Conservation (phyloP, 805 yeast genomes). For the Ogataea salicorniae region DNA sequence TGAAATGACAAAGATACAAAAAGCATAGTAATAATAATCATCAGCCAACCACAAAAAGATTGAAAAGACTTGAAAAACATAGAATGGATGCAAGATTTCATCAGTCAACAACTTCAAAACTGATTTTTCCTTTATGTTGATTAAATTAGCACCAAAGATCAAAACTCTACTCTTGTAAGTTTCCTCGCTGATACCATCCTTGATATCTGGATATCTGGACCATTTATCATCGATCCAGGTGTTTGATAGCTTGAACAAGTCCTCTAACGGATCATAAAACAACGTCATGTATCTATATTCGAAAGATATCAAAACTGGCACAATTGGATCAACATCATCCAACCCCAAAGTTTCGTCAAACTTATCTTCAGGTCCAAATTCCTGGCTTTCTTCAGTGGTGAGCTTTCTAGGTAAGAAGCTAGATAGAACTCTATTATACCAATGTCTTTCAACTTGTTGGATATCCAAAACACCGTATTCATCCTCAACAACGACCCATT, state of each 20-base stretch:
- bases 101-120: conserved; percentile 62
- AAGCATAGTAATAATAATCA: conserved; percentile 88
- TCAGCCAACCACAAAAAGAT: conserved; percentile 89
- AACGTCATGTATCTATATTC: conserved; percentile 80
- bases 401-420: conserved; percentile 45
- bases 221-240: conserved; percentile 86
- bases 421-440: conserved; percentile 70
- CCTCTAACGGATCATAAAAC: conserved; percentile 82
- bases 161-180: conserved; percentile 59
- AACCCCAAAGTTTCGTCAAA: conserved; percentile 7
- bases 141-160: conserved; percentile 74
- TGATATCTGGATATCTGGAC: conserved; percentile 51
- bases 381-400: conserved; percentile 17
- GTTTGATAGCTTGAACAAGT: conserved; percentile 73
- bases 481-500: conserved; percentile 91
- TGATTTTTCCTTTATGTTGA: conserved; percentile 73
- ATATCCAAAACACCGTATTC: conserved; percentile 83
- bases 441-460: conserved; percentile 46
- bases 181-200: conserved; percentile 68
- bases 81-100: conserved; percentile 93
- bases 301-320: conserved; percentile 67
- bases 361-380: conserved; percentile 25
- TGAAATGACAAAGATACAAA: conserved; percentile 85
- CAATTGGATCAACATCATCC: conserved; percentile 50
- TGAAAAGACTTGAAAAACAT: conserved; percentile 90